Evolutionary conservation across 1,139 yeast genomes (phyloP).

Genomic region (Meyerozyma guilliermondii): DNA sequence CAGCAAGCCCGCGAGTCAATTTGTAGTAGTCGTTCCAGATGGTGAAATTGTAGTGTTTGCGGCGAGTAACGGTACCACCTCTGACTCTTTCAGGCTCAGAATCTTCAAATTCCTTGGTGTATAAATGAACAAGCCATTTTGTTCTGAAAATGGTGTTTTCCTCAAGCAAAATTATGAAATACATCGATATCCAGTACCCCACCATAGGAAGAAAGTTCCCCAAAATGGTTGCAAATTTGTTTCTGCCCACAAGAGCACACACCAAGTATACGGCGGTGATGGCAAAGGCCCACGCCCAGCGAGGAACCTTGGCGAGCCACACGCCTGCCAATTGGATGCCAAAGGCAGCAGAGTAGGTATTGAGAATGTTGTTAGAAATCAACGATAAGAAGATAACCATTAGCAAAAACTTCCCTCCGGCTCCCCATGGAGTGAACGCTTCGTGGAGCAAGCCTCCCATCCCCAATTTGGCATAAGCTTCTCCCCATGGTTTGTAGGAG

Average conservation of each 20-base stretch:
- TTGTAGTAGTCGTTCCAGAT: conserved; percentile 56
- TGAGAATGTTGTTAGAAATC: conserved; percentile 74
- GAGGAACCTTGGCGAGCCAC: conserved; percentile 59
- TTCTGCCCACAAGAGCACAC: conserved; percentile 70
- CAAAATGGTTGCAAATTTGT: conserved; percentile 68
- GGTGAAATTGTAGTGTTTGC: conserved; percentile 52
- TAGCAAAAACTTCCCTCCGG: conserved; percentile 72
- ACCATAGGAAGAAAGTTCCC: conserved; percentile 93
- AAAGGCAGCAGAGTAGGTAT: conserved; percentile 81
- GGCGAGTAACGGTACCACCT: conserved; percentile 5
- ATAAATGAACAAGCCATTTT: conserved; percentile 41
- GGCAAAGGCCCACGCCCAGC: conserved; percentile 72
- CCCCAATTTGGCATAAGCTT: conserved; percentile 54
- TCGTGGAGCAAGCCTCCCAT: conserved; percentile 74
- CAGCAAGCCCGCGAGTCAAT: conserved; percentile 62
- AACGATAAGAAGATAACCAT: conserved; percentile 66
- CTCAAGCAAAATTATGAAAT: conserved; percentile 64
- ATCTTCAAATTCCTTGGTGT: conserved; percentile 44
- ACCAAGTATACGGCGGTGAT: conserved; percentile 64
- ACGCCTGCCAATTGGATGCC: conserved; percentile 69
- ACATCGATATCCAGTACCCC: conserved; percentile 90
- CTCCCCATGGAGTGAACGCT: conserved; percentile 73
- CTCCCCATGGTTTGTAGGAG: conserved; percentile 54
- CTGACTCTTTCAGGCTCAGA: not conserved
- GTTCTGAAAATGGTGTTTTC: conserved; percentile 74